These are phyloP conservation scores for Phyllosticta ampelicida DNA, from an alignment of 2,329 filamentous ascomycete genomes.

Conservation along the genomic window DNA sequence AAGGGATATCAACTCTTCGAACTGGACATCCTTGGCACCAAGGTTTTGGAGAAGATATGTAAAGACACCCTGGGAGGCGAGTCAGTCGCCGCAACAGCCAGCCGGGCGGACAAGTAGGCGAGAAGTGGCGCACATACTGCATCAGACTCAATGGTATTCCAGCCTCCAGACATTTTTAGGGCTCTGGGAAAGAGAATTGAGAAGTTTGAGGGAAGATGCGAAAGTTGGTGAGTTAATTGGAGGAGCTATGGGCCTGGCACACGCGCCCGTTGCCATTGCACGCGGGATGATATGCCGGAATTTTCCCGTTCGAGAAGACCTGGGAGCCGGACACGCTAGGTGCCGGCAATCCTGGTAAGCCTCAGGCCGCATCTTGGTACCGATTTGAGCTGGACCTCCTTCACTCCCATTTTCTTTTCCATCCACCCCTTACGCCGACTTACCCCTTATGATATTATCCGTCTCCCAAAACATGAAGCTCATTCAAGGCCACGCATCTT, in stretches of 20 bases:
- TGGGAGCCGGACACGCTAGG: too few relatives aligned
- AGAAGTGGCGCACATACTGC: conserved; percentile 51
- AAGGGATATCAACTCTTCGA: conserved; percentile 88
- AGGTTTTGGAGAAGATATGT: conserved; percentile 90
- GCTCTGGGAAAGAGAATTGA: background rate
- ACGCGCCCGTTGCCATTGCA: conserved; percentile 3
- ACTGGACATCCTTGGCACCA: conserved; percentile 87
- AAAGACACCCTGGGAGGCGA: conserved; percentile 67
- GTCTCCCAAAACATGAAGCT: too few relatives aligned
- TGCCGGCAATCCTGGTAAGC: too few relatives aligned
- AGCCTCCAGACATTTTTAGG: conserved; percentile 50
- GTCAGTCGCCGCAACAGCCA: background rate
- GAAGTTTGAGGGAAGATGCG: background rate
- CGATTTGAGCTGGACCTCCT: too few relatives aligned
- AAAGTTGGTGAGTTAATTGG: background rate
- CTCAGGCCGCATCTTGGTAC: too few relatives aligned
- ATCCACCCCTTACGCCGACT: too few relatives aligned
- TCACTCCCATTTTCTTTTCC: too few relatives aligned
- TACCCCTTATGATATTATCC: too few relatives aligned
- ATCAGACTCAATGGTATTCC: conserved; percentile 97
- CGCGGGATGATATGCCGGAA: background rate
- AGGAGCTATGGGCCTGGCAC: conserved; percentile 7
- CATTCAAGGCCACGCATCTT: too few relatives aligned
- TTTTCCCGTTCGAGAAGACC: background rate
- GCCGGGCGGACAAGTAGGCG: background rate